Base-by-base conservation (phyloP, 2,329 filamentous ascomycete genomes). In the Hypoxylon rubiginosum region DNA sequence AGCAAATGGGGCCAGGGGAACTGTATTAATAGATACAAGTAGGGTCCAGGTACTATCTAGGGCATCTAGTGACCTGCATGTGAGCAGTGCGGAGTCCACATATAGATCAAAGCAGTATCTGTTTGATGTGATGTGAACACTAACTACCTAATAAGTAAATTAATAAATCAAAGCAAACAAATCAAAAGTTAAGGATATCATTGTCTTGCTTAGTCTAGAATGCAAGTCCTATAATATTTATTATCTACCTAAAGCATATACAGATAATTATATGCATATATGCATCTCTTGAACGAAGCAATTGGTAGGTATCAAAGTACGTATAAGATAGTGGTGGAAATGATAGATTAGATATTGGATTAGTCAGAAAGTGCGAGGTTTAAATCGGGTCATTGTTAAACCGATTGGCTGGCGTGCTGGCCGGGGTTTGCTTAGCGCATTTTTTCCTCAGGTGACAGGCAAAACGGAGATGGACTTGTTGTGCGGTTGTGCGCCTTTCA, bases 401-500 rank as follows among this genome's bases (percentile, higher is more conserved):
- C 64, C 67, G 67, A 67, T 67, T 67, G 64, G 64, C 60, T 65
- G 69, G 63, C 46, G 49, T 46, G 46, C 46, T 32, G 57, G 66
- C 49, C 64, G 52, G 65, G 34, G 64, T 57, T 51, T 13, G 17
- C 62, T 43, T 71, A 71, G 67, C 53, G 68, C 55, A 63, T 63
- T 71, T 72, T 60, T 72, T 70, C 45, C 57, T 75, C 71, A 73
- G 74, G 76, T 76, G 75, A 77, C 70, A 74, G 73, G 76, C 68
- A 74, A 71, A 73, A 74, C 65, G 70, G 74, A 71, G 72, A 67
- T 70, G 71, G 68, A 63, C 66, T 69, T 73, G 67, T 71, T 72
- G 63, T 69, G 68, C 71, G 72, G 74, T 76, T 76, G 74, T 76
- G 74, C 74, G 74, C 74, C 74, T 75, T 76, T 73, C 72, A 72